A percentile compares a stretch with the other conserved stretches of the same genome.
Conservation (phyloP, 768 basidiomycete genomes). For the Mycena alexandri region DNA sequence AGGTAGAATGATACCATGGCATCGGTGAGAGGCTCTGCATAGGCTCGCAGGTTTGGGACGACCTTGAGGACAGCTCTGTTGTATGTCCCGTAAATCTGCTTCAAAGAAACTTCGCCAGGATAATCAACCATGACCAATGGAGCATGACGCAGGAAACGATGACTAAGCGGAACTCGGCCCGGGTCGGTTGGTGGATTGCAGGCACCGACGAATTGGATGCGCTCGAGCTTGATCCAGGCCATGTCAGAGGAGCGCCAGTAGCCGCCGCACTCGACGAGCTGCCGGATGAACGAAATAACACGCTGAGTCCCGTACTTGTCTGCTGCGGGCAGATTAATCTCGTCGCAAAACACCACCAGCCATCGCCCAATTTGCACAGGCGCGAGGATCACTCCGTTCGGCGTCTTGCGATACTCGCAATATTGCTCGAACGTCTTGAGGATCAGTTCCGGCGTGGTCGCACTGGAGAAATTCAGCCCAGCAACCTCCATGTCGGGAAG, state of each 20-base stretch:
- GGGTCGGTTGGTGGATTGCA: constrained; percentile 99
- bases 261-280: constrained; percentile 94
- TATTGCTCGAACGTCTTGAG: constrained; percentile 99
- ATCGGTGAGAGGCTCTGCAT: constrained; percentile 93
- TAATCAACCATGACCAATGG: constrained; percentile 99
- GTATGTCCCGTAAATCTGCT: constrained; percentile 99
- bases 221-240: constrained; percentile 97
- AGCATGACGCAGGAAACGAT: constrained; percentile 97
- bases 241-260: constrained; percentile 96
- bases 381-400: constrained; percentile 96
- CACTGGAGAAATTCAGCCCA: constrained; percentile 98
- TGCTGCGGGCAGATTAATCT: constrained; percentile 96
- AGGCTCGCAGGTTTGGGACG: constrained; percentile 91
- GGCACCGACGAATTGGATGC: constrained; percentile 99
- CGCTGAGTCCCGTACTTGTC: constrained; percentile 99
- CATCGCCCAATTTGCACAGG: constrained; percentile 96
- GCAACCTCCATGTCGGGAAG: constrained; percentile 99
- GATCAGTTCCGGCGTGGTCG: constrained; percentile 97
- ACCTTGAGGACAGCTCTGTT: constrained; percentile 97
- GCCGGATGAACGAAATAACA: constrained; percentile 98
- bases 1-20: constrained; percentile 98
- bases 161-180: constrained; percentile 97
- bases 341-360: constrained; percentile 99
- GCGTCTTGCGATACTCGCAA: constrained; percentile 98
- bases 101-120: constrained; percentile 95